phyloP scores from a whole-genome alignment of 352 stramenopile genomes.

The Globisporangium paroecandrum region DNA sequence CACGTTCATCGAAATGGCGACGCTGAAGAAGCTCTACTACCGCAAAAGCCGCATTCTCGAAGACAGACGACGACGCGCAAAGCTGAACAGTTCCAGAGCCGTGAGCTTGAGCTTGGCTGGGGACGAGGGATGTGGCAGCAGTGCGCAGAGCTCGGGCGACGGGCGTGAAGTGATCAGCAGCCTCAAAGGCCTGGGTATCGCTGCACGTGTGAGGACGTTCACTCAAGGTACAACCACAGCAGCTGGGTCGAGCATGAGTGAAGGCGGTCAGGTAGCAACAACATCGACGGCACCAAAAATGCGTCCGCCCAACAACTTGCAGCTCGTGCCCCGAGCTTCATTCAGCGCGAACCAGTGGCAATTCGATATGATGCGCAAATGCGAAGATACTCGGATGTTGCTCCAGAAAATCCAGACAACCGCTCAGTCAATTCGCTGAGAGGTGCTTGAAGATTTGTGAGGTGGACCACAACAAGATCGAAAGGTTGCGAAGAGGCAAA shows the following conservation, averaged over 20 bases:
- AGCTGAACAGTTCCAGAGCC: not conserved
- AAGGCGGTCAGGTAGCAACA: not conserved
- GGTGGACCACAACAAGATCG: slow-evolving; percentile 7
- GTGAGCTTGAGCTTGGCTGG: not conserved
- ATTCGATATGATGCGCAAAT: slow-evolving; percentile 41
- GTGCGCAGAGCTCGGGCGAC: not conserved
- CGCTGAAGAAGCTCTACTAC: slow-evolving; percentile 53
- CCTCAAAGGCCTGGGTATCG: slow-evolving; percentile 1
- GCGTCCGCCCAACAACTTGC: not conserved
- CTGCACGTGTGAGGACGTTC: not conserved
- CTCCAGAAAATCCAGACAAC: slow-evolving; percentile 42
- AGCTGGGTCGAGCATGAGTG: not conserved
- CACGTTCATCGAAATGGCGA: slow-evolving; percentile 52
- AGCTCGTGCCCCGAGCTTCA: not conserved
- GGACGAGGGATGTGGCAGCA: not conserved
- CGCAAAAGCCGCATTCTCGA: slow-evolving; percentile 24
- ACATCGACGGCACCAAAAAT: not conserved
- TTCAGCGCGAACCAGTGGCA: slow-evolving; percentile 25
- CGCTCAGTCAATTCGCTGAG: slow-evolving; percentile 1
- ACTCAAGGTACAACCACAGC: not conserved
- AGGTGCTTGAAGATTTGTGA: not conserved
- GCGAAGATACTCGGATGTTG: slow-evolving; percentile 36
- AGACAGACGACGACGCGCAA: slow-evolving; percentile 16
- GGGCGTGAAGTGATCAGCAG: slow-evolving; percentile 7
- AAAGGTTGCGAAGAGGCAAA: slow-evolving; percentile 1